Evolutionary conservation across 139 green algal genomes (phyloP).

Genomic region (Chlamydomonas schloesseri): DNA sequence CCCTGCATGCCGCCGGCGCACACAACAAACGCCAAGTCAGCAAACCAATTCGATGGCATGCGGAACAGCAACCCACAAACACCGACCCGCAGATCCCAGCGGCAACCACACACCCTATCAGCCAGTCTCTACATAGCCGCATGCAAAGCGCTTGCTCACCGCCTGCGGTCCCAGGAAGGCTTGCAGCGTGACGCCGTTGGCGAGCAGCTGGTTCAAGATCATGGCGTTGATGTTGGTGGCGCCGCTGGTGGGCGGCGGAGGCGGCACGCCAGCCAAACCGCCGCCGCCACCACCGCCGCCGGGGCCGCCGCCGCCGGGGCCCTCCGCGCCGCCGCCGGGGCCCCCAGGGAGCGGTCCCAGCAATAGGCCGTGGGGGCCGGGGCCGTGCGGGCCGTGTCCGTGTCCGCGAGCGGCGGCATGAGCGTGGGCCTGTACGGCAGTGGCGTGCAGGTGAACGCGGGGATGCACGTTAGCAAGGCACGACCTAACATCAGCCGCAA

Average conservation of each 20-base stretch:
- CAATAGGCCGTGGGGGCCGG: background rate
- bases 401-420: background rate
- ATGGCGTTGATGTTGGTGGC: slow-evolving; percentile 46
- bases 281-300: background rate
- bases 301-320: background rate
- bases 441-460: too few relatives aligned
- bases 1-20: too few relatives aligned
- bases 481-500: too few relatives aligned
- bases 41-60: too few relatives aligned
- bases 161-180: slow-evolving; percentile 19
- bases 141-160: too few relatives aligned
- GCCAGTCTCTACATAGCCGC: too few relatives aligned
- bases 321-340: background rate
- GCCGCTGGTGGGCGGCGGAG: slow-evolving; percentile 3
- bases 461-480: too few relatives aligned
- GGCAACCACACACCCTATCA: too few relatives aligned
- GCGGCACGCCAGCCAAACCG: background rate
- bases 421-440: background rate
- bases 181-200: slow-evolving; percentile 22
- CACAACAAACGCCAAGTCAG: too few relatives aligned
- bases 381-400: background rate
- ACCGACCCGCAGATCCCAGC: too few relatives aligned
- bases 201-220: slow-evolving; percentile 41
- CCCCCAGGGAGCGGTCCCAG: background rate
- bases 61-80: too few relatives aligned